These are phyloP conservation scores for Podospora pseudopauciseta DNA, from an alignment of 495 filamentous ascomycete species.

Conservation along the genomic window DNA sequence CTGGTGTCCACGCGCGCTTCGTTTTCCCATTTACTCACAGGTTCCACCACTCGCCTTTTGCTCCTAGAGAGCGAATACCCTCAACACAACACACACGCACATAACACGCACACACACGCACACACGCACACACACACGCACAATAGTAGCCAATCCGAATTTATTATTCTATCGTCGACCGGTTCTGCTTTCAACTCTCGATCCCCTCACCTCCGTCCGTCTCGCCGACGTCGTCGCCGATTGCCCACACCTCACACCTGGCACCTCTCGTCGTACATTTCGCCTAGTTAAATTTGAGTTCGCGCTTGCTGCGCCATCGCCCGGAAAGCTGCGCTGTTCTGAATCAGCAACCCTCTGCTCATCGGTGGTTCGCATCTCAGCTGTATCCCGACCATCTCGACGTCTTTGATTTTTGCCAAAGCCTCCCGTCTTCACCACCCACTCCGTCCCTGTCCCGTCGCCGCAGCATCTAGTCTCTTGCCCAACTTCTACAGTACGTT, in stretches of 20 bases:
- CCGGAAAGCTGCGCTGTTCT: constrained; percentile 22
- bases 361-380: constrained; percentile 14
- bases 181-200: constrained; percentile 19
- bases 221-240: background rate
- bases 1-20: constrained; percentile 20
- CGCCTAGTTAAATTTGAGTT: constrained; percentile 18
- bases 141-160: constrained; percentile 2
- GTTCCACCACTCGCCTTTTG: background rate
- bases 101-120: too few species aligned
- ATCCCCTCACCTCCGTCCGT: background rate
- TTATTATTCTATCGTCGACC: constrained; percentile 18
- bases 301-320: constrained; percentile 23
- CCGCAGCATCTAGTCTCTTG: background rate
- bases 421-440: background rate
- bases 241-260: background rate
- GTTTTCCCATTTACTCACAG: background rate
- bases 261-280: background rate
- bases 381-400: constrained; percentile 16
- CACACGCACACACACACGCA: background rate
- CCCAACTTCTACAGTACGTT: background rate
- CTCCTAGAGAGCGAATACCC: constrained; percentile 6
- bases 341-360: constrained; percentile 11
- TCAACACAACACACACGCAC: background rate
- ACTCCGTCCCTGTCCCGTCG: background rate
- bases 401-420: constrained; percentile 4